Conservation (phyloP, 352 stramenopile genomes). For the Aphanomyces invadans region DNA sequence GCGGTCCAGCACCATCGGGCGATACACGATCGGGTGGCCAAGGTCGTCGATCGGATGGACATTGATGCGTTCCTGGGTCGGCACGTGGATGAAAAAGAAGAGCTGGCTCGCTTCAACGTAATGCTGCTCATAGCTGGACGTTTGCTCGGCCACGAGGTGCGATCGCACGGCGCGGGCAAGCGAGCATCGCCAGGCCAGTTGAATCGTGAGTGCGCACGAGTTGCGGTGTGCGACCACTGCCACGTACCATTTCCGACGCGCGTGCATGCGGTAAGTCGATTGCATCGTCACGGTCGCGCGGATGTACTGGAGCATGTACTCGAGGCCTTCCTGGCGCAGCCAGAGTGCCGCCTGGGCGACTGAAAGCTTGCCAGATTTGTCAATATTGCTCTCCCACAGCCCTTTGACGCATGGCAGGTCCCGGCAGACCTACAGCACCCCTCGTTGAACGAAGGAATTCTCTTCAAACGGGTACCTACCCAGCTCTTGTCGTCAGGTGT, state of each 20-base stretch:
- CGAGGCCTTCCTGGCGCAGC: slow-evolving; percentile 48
- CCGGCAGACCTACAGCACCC: background rate
- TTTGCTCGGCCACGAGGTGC: slow-evolving; percentile 50
- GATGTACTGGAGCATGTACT: slow-evolving; percentile 50
- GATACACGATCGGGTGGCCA: slow-evolving; percentile 44
- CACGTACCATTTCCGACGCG: slow-evolving; percentile 43
- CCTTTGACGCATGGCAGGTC: slow-evolving; percentile 33
- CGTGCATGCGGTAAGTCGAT: slow-evolving; percentile 51
- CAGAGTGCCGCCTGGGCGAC: slow-evolving; percentile 56
- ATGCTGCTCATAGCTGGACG: slow-evolving; percentile 59
- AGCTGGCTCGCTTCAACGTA: slow-evolving; percentile 42
- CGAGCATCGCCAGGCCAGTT: slow-evolving; percentile 46
- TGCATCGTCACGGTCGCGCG: slow-evolving; percentile 42
- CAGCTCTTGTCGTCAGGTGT: background rate
- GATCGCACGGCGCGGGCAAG: slow-evolving; percentile 33
- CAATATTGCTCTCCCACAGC: slow-evolving; percentile 48
- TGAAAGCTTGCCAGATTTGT: slow-evolving; percentile 31
- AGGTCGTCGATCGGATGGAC: slow-evolving; percentile 49
- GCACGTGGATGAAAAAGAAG: slow-evolving; percentile 62
- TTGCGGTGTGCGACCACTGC: slow-evolving; percentile 34
- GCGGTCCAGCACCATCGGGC: slow-evolving; percentile 64
- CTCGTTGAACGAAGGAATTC: background rate
- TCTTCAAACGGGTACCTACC: background rate
- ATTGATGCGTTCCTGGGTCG: slow-evolving; percentile 52
- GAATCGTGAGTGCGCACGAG: slow-evolving; percentile 36